Base-by-base conservation (phyloP, 2,329 filamentous ascomycete species). In the Graphilbum ipis-grandicollis region DNA sequence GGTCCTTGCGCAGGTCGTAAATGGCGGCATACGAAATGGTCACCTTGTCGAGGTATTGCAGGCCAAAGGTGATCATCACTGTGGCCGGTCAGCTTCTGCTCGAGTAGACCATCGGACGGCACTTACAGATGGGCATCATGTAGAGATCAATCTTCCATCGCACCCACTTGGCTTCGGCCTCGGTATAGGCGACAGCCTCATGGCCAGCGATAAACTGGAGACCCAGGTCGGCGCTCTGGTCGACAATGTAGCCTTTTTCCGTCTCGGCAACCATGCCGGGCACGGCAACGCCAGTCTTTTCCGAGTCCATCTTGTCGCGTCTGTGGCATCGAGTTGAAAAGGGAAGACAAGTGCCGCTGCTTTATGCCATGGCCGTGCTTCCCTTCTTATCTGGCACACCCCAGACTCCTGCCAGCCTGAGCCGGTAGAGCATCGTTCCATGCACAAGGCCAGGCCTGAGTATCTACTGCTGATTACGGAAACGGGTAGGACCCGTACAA, bases 1-100 rank as follows among this genome's bases (percentile, higher is more conserved):
- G 59, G 43, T 79, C 75, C 40, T 63, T 56, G 51, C 78, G 70
- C 37, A 84, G 47, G 2, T 66, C 65, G 46, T 78, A 79, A 3
- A 81, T 59, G 9, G 68, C 62, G n/a, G 75, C 76, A 56, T 80
- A 80, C 35, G 75, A 74, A 43, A 83, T 82, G 48, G 83, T 83
- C 36, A 80, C 75, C 54, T 65, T 66, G 38, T 38, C 68, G n/a
- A 74, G 23, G 18, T 37, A 37, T 12, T 38, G 33, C 31, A 41
- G 29, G 9, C 36, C 19, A 31, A 33, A 37, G 2, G 39, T 38
- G 26, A 28, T 13, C 26, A 28, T 28, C 6, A 28, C 26, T 28
- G 26, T 7, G 23, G 26, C 8, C 8, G 21, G 21, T 28, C 14
- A 28, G 26, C n/a, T n/a, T n/a, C n/a, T n/a, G n/a, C n/a, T n/a